These are phyloP conservation scores for Geotrichum restrictum DNA, from an alignment of 1,139 yeast species.

Conservation along the genomic window DNA sequence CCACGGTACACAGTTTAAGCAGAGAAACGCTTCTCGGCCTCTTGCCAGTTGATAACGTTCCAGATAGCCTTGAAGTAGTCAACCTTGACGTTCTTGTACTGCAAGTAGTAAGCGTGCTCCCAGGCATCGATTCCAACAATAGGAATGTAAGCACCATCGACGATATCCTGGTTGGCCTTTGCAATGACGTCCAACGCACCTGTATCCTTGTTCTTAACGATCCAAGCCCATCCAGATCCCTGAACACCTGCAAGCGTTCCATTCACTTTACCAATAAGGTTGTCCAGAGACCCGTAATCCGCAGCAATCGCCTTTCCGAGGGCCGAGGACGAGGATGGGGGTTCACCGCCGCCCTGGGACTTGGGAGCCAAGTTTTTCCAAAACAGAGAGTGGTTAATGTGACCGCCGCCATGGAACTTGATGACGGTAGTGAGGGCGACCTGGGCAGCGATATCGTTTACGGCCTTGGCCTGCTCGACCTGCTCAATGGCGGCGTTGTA, in stretches of 20 bases:
- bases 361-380: constrained; percentile 90
- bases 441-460: constrained; percentile 64
- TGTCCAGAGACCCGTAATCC: constrained; percentile 76
- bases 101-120: constrained; percentile 98
- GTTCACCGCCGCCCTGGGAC: constrained; percentile 79
- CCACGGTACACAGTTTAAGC: constrained; percentile 26
- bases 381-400: constrained; percentile 77
- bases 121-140: constrained; percentile 94
- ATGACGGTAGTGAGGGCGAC: constrained; percentile 70
- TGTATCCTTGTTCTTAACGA: constrained; percentile 80
- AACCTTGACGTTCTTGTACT: constrained; percentile 88
- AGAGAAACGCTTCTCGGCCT: constrained; percentile 69
- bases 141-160: constrained; percentile 68
- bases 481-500: constrained; percentile 81
- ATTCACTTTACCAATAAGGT: constrained; percentile 64
- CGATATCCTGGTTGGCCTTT: constrained; percentile 88
- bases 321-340: constrained; percentile 56
- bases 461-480: constrained; percentile 63
- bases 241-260: constrained; percentile 84
- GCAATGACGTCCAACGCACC: constrained; percentile 82
- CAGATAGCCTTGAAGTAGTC: constrained; percentile 96
- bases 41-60: constrained; percentile 96
- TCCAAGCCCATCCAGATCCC: constrained; percentile 98
- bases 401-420: constrained; percentile 96
- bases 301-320: constrained; percentile 59